Percentiles rank a stretch among this genome's conserved stretches.
phyloP scores from a whole-genome alignment of 2,329 filamentous ascomycete genomes.

The Aspergillus sp. region DNA sequence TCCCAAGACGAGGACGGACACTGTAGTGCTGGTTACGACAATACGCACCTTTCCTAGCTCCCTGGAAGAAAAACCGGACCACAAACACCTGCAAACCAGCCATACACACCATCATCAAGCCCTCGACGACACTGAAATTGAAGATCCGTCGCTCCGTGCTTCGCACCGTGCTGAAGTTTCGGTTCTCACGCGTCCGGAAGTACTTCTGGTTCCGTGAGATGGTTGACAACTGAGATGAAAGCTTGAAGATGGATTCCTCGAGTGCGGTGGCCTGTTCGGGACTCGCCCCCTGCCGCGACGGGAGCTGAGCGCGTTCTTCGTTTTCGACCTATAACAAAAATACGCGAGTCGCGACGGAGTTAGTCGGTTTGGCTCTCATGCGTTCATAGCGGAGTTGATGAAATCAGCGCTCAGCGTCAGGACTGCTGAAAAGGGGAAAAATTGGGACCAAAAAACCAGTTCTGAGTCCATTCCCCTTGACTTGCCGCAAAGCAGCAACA shows the following conservation, averaged over 20 bases:
- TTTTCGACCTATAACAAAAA: constrained; percentile 65
- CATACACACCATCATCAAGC: constrained; percentile 86
- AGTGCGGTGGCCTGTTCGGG: constrained; percentile 82
- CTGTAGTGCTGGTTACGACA: background rate
- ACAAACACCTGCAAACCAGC: constrained; percentile 93
- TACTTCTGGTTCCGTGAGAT: constrained; percentile 98
- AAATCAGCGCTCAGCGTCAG: background rate
- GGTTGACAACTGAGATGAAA: constrained; percentile 85
- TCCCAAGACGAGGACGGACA: background rate
- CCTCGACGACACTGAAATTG: constrained; percentile 94
- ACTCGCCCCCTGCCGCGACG: constrained; percentile 77
- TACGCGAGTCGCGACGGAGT: too few relatives aligned
- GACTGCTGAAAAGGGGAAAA: too few relatives aligned
- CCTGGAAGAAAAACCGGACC: constrained; percentile 98
- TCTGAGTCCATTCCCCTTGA: background rate
- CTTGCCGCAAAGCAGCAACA: background rate
- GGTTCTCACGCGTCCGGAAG: constrained; percentile 96
- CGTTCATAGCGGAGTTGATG: background rate
- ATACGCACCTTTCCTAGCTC: constrained; percentile 54
- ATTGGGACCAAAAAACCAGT: background rate
- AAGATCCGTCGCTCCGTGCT: constrained; percentile 94
- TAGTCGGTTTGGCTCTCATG: background rate
- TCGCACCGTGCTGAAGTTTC: constrained; percentile 95
- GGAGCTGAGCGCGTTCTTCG: constrained; percentile 71
- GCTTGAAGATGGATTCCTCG: constrained; percentile 91